Percentiles rank a stretch among this genome's conserved stretches.
Evolutionary conservation across 805 yeast genomes (phyloP).

Genomic region (Nakazawaea holstii): DNA sequence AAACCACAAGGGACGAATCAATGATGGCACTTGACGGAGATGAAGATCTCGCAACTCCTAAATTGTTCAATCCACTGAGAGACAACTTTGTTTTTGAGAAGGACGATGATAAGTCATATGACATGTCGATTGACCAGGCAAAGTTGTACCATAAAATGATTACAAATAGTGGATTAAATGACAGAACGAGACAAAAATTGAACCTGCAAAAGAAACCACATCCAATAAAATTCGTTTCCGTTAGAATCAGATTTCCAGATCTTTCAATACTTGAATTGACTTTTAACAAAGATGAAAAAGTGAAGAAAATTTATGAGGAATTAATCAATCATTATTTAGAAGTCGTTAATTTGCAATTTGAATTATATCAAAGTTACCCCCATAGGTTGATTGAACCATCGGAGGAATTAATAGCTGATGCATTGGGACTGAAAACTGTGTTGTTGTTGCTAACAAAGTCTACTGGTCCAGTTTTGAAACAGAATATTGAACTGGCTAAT

Average conservation of each 20-base stretch:
- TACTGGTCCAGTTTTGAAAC: background rate
- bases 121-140: slow-evolving; percentile 48
- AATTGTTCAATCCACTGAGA: slow-evolving; percentile 3
- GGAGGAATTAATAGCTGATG: slow-evolving; percentile 1
- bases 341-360: background rate
- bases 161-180: slow-evolving; percentile 18
- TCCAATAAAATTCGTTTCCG: slow-evolving; percentile 26
- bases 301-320: background rate
- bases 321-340: slow-evolving; percentile 5
- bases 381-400: slow-evolving; percentile 65
- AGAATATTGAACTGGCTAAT: background rate
- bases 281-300: background rate
- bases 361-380: slow-evolving; percentile 36
- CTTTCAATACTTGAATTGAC: slow-evolving; percentile 23
- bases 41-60: slow-evolving; percentile 1
- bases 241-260: slow-evolving; percentile 58
- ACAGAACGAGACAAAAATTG: slow-evolving; percentile 5
- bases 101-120: slow-evolving; percentile 33
- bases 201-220: slow-evolving; percentile 13
- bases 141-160: slow-evolving; percentile 46
- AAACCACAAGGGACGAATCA: background rate
- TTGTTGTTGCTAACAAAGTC: background rate
- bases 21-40: background rate
- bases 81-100: slow-evolving; percentile 1
- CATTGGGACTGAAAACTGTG: slow-evolving; percentile 6